A percentile compares a stretch with the other conserved stretches of the same genome.
Conservation (phyloP, 768 basidiomycete species). For the Chalciporus chontae region DNA sequence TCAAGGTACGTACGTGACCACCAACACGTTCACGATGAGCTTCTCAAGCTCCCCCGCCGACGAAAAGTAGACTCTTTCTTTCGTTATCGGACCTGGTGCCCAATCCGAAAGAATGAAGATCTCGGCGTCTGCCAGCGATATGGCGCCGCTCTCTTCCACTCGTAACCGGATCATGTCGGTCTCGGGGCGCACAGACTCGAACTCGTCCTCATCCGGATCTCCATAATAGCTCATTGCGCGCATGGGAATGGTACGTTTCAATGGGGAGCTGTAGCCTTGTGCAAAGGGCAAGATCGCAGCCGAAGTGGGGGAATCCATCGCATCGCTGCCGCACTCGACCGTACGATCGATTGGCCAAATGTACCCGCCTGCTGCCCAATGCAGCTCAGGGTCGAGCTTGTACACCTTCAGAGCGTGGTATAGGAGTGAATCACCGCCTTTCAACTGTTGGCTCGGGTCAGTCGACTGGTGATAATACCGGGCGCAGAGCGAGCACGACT, state of each 20-base stretch:
- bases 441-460: conserved; percentile 45
- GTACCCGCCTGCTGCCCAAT: conserved; percentile 81
- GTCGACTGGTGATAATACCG: neutral
- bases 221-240: conserved; percentile 46
- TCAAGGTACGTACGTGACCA: conserved; percentile 69
- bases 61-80: conserved; percentile 68
- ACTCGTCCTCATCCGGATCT: conserved; percentile 37
- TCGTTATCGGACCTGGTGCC: conserved; percentile 47
- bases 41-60: conserved; percentile 65
- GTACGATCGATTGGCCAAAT: conserved; percentile 74
- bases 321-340: conserved; percentile 57
- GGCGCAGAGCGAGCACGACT: conserved; percentile 25
- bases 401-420: conserved; percentile 76
- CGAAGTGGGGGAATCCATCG: conserved; percentile 25
- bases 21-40: conserved; percentile 69
- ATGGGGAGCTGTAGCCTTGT: conserved; percentile 19
- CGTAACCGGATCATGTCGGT: conserved; percentile 43
- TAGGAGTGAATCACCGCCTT: conserved; percentile 70
- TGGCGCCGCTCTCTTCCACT: conserved; percentile 67
- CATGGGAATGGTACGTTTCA: conserved; percentile 30
- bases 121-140: conserved; percentile 59
- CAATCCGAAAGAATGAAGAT: conserved; percentile 58
- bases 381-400: conserved; percentile 70
- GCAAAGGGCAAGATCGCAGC: conserved; percentile 25
- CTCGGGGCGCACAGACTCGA: conserved; percentile 26